phyloP scores from a whole-genome alignment of 2,329 filamentous ascomycete species.

The Myrmaecium sp. region DNA sequence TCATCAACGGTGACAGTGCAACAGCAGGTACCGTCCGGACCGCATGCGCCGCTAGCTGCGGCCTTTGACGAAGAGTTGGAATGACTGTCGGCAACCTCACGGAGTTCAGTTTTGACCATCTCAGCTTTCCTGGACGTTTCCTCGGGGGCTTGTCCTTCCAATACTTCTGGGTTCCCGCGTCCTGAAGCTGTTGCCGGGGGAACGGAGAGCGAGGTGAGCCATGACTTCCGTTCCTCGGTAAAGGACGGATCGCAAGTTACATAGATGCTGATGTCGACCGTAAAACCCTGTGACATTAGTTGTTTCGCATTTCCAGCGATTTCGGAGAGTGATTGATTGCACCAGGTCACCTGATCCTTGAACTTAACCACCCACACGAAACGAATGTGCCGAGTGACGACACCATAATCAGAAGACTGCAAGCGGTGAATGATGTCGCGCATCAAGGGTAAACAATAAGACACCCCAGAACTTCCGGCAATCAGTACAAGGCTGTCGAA shows the following conservation, averaged over 20 bases:
- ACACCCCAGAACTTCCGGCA: slow-evolving; percentile 42
- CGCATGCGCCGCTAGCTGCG: slow-evolving; percentile 12
- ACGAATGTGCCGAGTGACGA: slow-evolving; percentile 31
- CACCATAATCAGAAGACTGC: slow-evolving; percentile 15
- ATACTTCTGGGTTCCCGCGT: slow-evolving; percentile 6
- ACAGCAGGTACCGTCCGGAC: slow-evolving; percentile 25
- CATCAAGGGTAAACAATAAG: slow-evolving; percentile 39
- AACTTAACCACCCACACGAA: slow-evolving; percentile 44
- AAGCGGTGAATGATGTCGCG: slow-evolving; percentile 36
- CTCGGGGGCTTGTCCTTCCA: slow-evolving; percentile 6
- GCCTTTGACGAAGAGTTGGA: slow-evolving; percentile 4
- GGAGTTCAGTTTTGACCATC: too few relatives aligned
- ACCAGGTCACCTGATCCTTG: slow-evolving; percentile 35
- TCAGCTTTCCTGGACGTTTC: slow-evolving; percentile 10
- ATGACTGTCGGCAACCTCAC: slow-evolving; percentile 8
- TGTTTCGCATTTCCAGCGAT: slow-evolving; percentile 26
- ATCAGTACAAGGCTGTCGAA: slow-evolving; percentile 45
- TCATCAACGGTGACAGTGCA: slow-evolving; percentile 32
- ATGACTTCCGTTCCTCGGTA: slow-evolving; percentile 22
- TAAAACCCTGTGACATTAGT: slow-evolving; percentile 18
- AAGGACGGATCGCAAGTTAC: slow-evolving; percentile 36
- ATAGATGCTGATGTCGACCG: slow-evolving; percentile 34
- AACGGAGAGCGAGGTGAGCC: slow-evolving; percentile 12
- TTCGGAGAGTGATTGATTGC: slow-evolving; percentile 31
- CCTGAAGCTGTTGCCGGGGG: slow-evolving; percentile 11